Conservation (phyloP, 2,329 filamentous ascomycete genomes). For the Pseudocercospora cruenta region DNA sequence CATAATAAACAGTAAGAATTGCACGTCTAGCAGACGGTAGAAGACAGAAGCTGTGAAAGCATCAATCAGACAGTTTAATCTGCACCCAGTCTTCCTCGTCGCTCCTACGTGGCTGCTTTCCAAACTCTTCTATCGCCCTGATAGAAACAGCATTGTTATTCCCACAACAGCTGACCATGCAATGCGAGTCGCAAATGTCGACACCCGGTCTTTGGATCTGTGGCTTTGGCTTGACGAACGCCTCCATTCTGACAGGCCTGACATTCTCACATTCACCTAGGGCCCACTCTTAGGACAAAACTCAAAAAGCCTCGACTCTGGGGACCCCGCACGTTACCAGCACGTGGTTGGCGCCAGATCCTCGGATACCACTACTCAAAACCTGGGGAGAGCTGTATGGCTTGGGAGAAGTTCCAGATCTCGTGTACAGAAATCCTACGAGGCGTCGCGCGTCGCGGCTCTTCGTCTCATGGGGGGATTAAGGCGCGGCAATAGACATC, state of each 20-base stretch:
- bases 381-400: constrained; percentile 3
- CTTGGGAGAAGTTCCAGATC: not conserved
- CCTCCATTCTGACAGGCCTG: not conserved
- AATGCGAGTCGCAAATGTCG: not conserved
- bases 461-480: not conserved
- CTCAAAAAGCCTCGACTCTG: not conserved
- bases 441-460: not conserved
- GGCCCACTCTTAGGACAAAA: not conserved
- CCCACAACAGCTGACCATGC: not conserved
- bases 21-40: not conserved
- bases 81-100: not conserved
- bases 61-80: not conserved
- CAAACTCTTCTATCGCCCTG: not conserved
- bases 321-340: not conserved
- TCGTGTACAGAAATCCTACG: not conserved
- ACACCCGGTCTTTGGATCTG: not conserved
- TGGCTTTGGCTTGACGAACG: not conserved
- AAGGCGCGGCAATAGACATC: not conserved
- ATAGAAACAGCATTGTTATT: not conserved
- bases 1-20: not conserved
- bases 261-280: not conserved
- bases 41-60: not conserved
- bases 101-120: not conserved
- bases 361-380: not conserved
- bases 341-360: not conserved